Evolutionary conservation across 2,329 filamentous ascomycete genomes (phyloP), one percentile per base, ranked within the genome.

Genomic region (Westerdykella sp.): DNA sequence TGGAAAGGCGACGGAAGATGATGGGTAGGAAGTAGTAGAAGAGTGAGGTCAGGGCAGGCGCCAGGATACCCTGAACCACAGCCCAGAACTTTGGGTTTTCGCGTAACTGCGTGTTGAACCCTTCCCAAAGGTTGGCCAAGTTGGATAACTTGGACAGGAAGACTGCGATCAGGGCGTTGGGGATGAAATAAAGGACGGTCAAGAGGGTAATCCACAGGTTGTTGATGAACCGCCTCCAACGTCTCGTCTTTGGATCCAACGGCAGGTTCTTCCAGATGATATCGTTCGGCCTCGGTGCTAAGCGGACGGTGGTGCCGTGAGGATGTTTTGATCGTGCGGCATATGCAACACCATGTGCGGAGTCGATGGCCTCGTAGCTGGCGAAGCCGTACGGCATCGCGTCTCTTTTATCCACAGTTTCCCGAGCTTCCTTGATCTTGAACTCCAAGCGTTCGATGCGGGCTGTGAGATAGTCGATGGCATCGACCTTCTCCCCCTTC

Each of bases 251-350:
- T 32, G 81, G 81, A 13, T 76, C 79, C 44, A 97, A 71, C 5
- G 81, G 77, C 71, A 98, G 78, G 59, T 98, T 98, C 63, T 88
- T 84, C 93, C 93, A 98, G 51, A 98, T 95, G 41, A 98, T 79
- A 63, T 97, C 91, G 61, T 86, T 88, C 3, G 93, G 91, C 45
- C 82, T 81, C 2, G 93, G 89, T 1, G 93, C 90, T 12, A 97
- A 75, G 5, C 72, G 75, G 43, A 98, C 80, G 0, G 79, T 85
- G 0, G 88, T 82, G 5, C 87, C 87, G 34, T 86, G 76, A 0
- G 87, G 87, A 54, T 84, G 85, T 71, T 93, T 93, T 39, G 81
- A 86, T 45, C 85, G 85, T 16, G 85, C 80, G 9, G 83, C 78
- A 67, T 85, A 95, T 10, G 90, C 93, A 49, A 95, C 89, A 15